Evolutionary conservation across 257 asterid species (phyloP), one percentile per base, ranked within the genome.

Genomic region (Primulina eburnea): DNA sequence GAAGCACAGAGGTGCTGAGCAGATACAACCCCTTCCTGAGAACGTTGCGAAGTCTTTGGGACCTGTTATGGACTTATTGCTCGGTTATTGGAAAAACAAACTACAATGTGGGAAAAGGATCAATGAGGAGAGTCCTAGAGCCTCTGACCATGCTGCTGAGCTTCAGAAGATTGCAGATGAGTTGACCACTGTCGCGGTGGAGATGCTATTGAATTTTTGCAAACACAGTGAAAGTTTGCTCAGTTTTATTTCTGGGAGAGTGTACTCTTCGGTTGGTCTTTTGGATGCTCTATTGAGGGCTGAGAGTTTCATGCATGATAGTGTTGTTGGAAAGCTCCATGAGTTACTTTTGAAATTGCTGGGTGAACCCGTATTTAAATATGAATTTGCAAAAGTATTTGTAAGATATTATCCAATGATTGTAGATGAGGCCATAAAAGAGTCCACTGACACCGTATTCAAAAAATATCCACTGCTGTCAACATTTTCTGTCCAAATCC

Each of bases 401-500:
- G 85, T 88, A 40, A 81, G 72, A 65, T 94, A 94, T 82, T 94
- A 94, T 81, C 92, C 99, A n/a, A 77, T 85, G 29, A 83, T 84
- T 55, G 79, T 91, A 58, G 74, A 79, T 62, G 83, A 86, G 58
- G 89, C 88, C 37, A 66, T 86, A 60, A 85, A 78, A 29, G 88
- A 84, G 83, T 68, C 69, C 78, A 78, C 63, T 88, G 97, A 91
- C 64, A 52, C 26, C 18, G 87, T 79, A 69, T 82, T 81, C 67
- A 84, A 75, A 69, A 89, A 78, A 38, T 88, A 80, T 78, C 85
- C 89, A 6, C 79, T 94, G 60, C 81, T 94, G 10, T 82, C 95
- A 6, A 91, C 87, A 67, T 94, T 94, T 77, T 91, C 99, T 20
- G 97, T 94, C 75, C 99, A 94, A 83, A 91, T 91, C 73, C 75